phyloP scores from a whole-genome alignment of 2,329 filamentous ascomycete species.

The Pezicula carpinea region DNA sequence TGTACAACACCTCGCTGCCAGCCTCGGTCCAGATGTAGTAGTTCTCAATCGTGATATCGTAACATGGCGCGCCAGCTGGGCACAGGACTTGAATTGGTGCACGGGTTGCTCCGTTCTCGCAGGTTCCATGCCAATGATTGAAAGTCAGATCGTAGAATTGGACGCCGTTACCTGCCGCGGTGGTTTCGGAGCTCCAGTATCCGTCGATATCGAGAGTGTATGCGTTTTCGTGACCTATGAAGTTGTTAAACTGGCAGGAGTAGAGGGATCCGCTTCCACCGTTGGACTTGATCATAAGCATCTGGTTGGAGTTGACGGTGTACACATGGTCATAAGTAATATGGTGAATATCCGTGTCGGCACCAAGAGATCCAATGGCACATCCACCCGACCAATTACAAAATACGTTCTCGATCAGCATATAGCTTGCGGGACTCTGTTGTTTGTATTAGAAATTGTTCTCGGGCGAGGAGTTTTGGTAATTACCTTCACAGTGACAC shows the following conservation, averaged over 20 bases:
- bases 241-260: slow-evolving; percentile 45
- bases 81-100: slow-evolving; percentile 51
- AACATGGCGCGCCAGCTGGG: slow-evolving; percentile 46
- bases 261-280: slow-evolving; percentile 40
- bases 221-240: slow-evolving; percentile 55
- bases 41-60: slow-evolving; percentile 43
- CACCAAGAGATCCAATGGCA: slow-evolving; percentile 50
- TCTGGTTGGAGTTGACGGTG: slow-evolving; percentile 55
- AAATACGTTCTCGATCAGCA: slow-evolving; percentile 54
- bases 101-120: slow-evolving; percentile 42
- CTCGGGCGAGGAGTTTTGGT: too few relatives aligned
- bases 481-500: slow-evolving; percentile 46
- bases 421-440: slow-evolving; percentile 47
- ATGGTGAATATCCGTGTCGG: slow-evolving; percentile 43
- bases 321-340: slow-evolving; percentile 53
- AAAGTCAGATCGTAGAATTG: slow-evolving; percentile 47
- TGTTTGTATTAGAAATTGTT: background rate
- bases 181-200: slow-evolving; percentile 42
- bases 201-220: slow-evolving; percentile 53
- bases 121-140: slow-evolving; percentile 51
- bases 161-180: slow-evolving; percentile 43
- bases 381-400: slow-evolving; percentile 57
- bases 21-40: slow-evolving; percentile 37
- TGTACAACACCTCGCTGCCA: slow-evolving; percentile 27
- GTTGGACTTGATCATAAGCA: slow-evolving; percentile 59